Conservation (phyloP, 1,284 basidiomycete species). For the Farysia itapuensis region DNA sequence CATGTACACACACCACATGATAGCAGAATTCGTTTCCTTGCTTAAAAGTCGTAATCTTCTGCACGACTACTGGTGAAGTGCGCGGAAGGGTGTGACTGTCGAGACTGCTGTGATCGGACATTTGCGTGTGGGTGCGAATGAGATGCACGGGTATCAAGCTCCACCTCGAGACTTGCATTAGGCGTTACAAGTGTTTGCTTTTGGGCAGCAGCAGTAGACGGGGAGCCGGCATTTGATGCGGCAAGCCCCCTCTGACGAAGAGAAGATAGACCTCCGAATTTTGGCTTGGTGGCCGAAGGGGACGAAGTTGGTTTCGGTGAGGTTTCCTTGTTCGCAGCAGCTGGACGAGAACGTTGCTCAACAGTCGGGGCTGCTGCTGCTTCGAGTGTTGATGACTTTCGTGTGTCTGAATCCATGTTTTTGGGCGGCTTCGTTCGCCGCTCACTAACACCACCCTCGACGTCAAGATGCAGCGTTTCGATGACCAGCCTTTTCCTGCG, state of each 20-base stretch:
- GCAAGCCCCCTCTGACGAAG: conserved; percentile 24
- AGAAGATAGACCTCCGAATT: conserved; percentile 15
- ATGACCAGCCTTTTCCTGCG: conserved; percentile 82
- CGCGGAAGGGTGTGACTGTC: neutral
- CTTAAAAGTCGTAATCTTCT: conserved; percentile 6
- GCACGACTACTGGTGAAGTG: conserved; percentile 1
- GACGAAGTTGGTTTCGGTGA: neutral
- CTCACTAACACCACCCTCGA: conserved; percentile 87
- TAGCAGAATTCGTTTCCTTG: too few species aligned
- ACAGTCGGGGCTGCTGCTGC: neutral
- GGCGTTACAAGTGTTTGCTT: neutral
- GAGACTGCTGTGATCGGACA: neutral
- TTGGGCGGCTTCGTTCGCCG: conserved; percentile 61
- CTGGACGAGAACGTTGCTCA: conserved; percentile 2
- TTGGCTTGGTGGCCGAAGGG: conserved; percentile 1
- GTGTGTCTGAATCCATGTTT: conserved; percentile 2
- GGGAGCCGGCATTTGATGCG: conserved; percentile 3
- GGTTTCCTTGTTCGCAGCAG: neutral
- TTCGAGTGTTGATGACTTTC: neutral
- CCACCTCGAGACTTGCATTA: neutral
- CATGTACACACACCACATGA: too few species aligned
- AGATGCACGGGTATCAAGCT: conserved; percentile 1
- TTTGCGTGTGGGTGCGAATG: neutral
- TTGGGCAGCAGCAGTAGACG: neutral
- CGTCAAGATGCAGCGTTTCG: conserved; percentile 88